Evolutionary conservation across 768 basidiomycete genomes (phyloP).

Genomic region (Pleurotus pulmonarius): DNA sequence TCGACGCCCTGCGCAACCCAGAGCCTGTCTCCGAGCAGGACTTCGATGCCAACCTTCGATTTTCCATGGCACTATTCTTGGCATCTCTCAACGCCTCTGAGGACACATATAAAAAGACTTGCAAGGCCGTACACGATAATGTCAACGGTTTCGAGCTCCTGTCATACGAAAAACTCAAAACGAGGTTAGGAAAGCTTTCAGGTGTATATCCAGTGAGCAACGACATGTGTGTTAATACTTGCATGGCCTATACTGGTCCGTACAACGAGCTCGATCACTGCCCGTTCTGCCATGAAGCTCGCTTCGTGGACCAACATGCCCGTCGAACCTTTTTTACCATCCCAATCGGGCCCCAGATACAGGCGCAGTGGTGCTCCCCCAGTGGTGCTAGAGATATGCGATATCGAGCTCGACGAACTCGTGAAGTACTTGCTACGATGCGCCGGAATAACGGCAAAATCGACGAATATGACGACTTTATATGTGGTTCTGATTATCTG

Average conservation of each 20-base stretch:
- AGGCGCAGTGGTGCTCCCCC: slow-evolving; percentile 21
- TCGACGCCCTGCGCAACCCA: no score
- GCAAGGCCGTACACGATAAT: no score
- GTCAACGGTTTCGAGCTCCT: background rate
- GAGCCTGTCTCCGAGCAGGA: no score
- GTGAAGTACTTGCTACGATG: background rate
- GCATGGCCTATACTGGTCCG: slow-evolving; percentile 33
- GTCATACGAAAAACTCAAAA: slow-evolving; percentile 9
- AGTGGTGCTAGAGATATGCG: slow-evolving; percentile 18
- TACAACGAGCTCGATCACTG: slow-evolving; percentile 21
- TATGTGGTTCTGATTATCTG: slow-evolving; percentile 22
- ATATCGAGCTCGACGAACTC: slow-evolving; percentile 15
- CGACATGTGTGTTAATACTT: slow-evolving; percentile 37
- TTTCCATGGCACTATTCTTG: no score
- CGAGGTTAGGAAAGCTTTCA: slow-evolving; percentile 17
- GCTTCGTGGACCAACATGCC: slow-evolving; percentile 19
- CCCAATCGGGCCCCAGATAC: slow-evolving; percentile 32
- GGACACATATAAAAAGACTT: no score
- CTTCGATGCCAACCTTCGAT: no score
- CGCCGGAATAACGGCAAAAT: background rate
- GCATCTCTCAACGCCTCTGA: no score
- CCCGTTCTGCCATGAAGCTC: slow-evolving; percentile 19
- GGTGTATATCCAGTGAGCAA: slow-evolving; percentile 25
- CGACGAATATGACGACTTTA: slow-evolving; percentile 19
- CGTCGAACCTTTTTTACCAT: slow-evolving; percentile 28